Evolutionary conservation across 768 basidiomycete species (phyloP), one percentile per base, ranked within the genome.

Genomic region (Aureoboletus auriporus): DNA sequence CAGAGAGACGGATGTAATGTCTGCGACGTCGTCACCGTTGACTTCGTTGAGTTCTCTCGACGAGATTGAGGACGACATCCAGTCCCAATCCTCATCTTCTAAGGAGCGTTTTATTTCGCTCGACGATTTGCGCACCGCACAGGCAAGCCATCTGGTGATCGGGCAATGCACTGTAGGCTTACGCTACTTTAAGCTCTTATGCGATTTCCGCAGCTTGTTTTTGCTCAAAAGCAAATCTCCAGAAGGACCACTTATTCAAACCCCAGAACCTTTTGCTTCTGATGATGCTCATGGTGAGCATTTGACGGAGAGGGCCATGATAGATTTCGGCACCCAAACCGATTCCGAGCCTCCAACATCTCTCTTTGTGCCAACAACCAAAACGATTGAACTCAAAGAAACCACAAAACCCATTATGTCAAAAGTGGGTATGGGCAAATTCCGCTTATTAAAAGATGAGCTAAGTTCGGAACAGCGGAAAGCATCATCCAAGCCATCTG

Each of bases 1-100:
- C 35, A 61, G 52, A 44, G 56, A 60, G 47, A 59, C 45, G 16
- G 55, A 64, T 46, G 17, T 50, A 29, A 71, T 74, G 14, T 86
- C 84, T 39, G 74, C 70, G 31, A 62, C 81, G 63, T 88, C 84
- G 11, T 88, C 87, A 1, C 87, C 86, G 3, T 66, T 89, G 36
- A 87, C 86, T 20, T 84, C 85, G 1, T 65, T 89, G 42, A 87
- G 84, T 55, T 88, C 85, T 33, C 63, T 87, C 49, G 84, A 85
- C 46, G 86, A 84, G 44, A 63, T 67, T 12, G 79, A 83, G 17
- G 67, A 63, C 49, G 55, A 57, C 46, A 54, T 20, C 53, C 58
- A 44, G 49, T 60, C 44, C 52, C 62, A 49, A 46, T 58, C 48
- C 35, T 58, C 53, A 29, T 65, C 55, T 6, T 59, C 51, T 3